Evolutionary conservation across 805 yeast species (phyloP), one percentile per base, ranked within the genome.

Genomic region (Yamadazyma phyllophila): DNA sequence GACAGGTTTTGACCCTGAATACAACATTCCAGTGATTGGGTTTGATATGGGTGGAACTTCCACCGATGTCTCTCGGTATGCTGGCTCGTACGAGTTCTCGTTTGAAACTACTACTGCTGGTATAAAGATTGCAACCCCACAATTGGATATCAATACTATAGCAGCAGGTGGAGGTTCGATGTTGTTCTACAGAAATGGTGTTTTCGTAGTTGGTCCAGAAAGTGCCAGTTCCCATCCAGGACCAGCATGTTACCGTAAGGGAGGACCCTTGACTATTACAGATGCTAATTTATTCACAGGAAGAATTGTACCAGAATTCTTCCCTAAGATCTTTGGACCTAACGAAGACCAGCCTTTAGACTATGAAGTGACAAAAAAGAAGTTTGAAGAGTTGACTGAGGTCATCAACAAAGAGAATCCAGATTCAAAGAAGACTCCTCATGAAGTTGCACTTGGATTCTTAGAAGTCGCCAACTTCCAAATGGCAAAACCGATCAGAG

Each of bases 1-100:
- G 36, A 57, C 61, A 15, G 40, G 52, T 29, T 56, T 48, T 44
- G 58, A 62, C 45, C 52, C 43, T 4, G 74, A 80, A 49, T 74
- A 77, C 47, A 65, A 67, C 8, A 73, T 77, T 20, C 91, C 96
- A 0, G 72, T 86, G 36, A 78, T 88, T 45, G 95, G 95, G 0
- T 85, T 88, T 55, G 96, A 88, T 63, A 86, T 88, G 91, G 96
- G 96, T 42, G 96, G 96, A 39, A 88, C 96, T 1, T 85, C 92
- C 1, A 88, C 96, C 1, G 96, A 88, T 66, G 91, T 86, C 3
- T 81, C 89, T 4, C 72, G 96, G 50, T 88, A 69, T 58, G 76
- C 72, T 43, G 92, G 92, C 2, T 73, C 77, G 37, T 75, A 81
- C 27, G 91, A 85, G 48, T 92, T 85, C 60, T 86, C 86, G 12